These are phyloP conservation scores for Lentinula guzmanii DNA, from an alignment of 768 basidiomycete genomes.

Conservation along the genomic window DNA sequence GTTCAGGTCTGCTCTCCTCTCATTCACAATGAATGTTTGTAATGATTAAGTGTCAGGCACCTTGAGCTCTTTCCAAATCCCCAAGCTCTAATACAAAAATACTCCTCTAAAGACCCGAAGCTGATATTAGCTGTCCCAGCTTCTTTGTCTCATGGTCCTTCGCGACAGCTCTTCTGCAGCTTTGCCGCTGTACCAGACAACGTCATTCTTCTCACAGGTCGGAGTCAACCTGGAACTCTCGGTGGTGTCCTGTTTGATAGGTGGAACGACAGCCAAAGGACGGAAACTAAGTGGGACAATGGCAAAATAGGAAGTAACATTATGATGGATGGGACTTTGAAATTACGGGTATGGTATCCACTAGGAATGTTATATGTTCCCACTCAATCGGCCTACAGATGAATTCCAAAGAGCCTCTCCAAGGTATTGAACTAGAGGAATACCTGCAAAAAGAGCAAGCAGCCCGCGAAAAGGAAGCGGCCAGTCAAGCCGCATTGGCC, in stretches of 20 bases:
- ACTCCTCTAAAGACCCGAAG: constrained; percentile 86
- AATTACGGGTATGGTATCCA: constrained; percentile 49
- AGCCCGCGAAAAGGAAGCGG: constrained; percentile 78
- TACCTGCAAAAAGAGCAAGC: constrained; percentile 71
- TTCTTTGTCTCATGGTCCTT: constrained; percentile 88
- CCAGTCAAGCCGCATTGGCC: constrained; percentile 76
- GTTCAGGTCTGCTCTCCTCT: constrained; percentile 64
- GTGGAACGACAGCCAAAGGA: constrained; percentile 83
- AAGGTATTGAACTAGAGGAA: constrained; percentile 82
- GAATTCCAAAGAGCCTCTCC: constrained; percentile 82
- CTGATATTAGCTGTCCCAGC: constrained; percentile 91
- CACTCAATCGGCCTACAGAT: constrained; percentile 41
- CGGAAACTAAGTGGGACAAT: constrained; percentile 80
- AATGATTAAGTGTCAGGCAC: constrained; percentile 42
- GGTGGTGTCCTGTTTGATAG: constrained; percentile 72
- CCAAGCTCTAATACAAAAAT: constrained; percentile 70
- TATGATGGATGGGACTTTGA: constrained; percentile 69
- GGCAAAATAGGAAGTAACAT: constrained; percentile 85
- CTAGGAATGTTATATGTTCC: background rate
- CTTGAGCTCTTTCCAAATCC: constrained; percentile 90
- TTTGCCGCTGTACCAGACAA: constrained; percentile 83
- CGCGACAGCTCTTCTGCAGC: constrained; percentile 77
- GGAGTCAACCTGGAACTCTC: constrained; percentile 77
- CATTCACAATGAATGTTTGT: background rate
- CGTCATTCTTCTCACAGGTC: constrained; percentile 78